A percentile compares a stretch with the other conserved stretches of the same genome.
These are phyloP conservation scores for Apiospora koreana DNA, from an alignment of 2,329 filamentous ascomycete genomes.

Conservation along the genomic window DNA sequence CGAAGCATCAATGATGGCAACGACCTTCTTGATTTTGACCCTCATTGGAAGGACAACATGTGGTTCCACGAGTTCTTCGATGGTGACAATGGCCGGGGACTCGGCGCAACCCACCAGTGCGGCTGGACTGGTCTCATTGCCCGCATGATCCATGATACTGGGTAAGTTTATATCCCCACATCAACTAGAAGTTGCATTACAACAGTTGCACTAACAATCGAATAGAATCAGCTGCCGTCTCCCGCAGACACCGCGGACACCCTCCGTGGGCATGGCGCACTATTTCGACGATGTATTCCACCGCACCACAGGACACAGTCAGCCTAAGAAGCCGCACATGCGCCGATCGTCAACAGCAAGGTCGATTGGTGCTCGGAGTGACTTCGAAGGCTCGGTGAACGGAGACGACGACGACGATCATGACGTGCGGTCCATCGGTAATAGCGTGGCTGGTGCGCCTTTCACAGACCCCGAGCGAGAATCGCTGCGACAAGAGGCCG, in stretches of 20 bases:
- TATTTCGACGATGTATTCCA: slow-evolving; percentile 93
- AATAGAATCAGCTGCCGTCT: slow-evolving; percentile 81
- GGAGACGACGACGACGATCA: slow-evolving; percentile 46
- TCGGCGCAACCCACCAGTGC: slow-evolving; percentile 92
- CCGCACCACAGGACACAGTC: slow-evolving; percentile 44
- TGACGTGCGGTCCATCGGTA: slow-evolving; percentile 29
- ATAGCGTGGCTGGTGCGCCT: slow-evolving; percentile 43
- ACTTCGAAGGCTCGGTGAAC: slow-evolving; percentile 62
- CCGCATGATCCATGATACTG: slow-evolving; percentile 96
- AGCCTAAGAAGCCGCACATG: slow-evolving; percentile 53
- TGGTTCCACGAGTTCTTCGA: slow-evolving; percentile 99
- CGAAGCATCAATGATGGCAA: slow-evolving; percentile 86
- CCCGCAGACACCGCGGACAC: slow-evolving; percentile 89
- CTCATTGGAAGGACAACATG: slow-evolving; percentile 88
- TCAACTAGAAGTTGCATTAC: neutral
- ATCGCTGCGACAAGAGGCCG: slow-evolving; percentile 54
- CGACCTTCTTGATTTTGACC: slow-evolving; percentile 85
- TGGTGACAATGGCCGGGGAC: slow-evolving; percentile 82
- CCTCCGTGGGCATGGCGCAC: slow-evolving; percentile 79
- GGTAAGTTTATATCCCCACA: slow-evolving; percentile 57
- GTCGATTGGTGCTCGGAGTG: slow-evolving; percentile 81
- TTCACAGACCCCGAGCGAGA: slow-evolving; percentile 51
- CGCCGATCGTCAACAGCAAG: slow-evolving; percentile 80
- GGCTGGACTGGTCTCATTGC: slow-evolving; percentile 96
- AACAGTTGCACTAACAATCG: slow-evolving; percentile 39